phyloP scores from a whole-genome alignment of 2,329 filamentous ascomycete genomes.

The Ascochyta viciae-villosae region DNA sequence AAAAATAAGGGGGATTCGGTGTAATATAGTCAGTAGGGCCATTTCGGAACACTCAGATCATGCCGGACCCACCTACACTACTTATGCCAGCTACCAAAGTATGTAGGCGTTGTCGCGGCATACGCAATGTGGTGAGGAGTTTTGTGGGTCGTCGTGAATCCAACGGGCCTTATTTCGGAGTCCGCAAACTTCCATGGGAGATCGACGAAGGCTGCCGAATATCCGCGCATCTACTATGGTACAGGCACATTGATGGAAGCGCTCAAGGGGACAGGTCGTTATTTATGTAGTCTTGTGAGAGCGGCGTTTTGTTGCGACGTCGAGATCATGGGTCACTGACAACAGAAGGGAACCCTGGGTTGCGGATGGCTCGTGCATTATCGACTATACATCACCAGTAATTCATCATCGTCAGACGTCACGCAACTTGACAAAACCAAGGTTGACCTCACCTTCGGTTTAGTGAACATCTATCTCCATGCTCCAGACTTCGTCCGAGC shows the following conservation, averaged over 20 bases:
- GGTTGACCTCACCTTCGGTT: not conserved
- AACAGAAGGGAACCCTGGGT: not conserved
- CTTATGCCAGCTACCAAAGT: no score
- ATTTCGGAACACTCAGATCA: no score
- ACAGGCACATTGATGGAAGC: not conserved
- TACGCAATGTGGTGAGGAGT: not conserved
- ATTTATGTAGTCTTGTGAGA: not conserved
- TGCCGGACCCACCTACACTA: no score
- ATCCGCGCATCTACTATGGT: not conserved
- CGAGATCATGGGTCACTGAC: not conserved
- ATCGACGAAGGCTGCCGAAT: not conserved
- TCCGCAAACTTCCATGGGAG: not conserved
- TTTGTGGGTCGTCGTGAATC: constrained; percentile 2
- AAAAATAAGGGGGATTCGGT: no score
- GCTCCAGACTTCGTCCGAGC: not conserved
- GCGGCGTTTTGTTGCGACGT: not conserved
- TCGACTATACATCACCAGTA: not conserved
- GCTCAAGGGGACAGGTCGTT: not conserved
- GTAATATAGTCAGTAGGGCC: no score
- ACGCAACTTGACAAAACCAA: not conserved
- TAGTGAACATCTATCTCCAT: not conserved
- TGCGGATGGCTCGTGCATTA: not conserved
- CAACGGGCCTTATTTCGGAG: constrained; percentile 10
- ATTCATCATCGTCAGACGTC: no score
- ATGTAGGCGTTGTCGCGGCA: constrained; percentile 1